phyloP scores from a whole-genome alignment of 225 moss, liverwort and hornwort species.

The Lunularia cruciata region DNA sequence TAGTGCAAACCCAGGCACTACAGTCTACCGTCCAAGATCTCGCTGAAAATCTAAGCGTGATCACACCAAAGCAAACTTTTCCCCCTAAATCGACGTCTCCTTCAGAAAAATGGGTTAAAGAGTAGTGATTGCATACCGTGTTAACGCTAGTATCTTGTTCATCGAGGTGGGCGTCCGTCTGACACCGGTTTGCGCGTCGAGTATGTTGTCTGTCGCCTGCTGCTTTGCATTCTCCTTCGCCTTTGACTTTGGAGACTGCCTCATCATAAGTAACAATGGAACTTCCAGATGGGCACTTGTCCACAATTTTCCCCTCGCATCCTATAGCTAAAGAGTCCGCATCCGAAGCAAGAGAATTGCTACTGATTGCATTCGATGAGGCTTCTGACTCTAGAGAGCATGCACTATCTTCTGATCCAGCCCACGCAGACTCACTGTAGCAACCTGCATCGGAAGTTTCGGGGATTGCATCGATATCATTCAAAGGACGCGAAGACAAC shows the following conservation, averaged over 20 bases:
- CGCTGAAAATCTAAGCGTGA: no score
- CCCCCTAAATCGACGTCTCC: no score
- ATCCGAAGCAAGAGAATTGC: constrained; percentile 30
- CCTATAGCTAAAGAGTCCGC: constrained; percentile 18
- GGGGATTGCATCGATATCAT: neutral
- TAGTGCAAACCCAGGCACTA: no score
- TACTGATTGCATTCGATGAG: constrained; percentile 31
- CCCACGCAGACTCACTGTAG: constrained; percentile 19
- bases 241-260: constrained; percentile 32
- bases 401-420: constrained; percentile 24
- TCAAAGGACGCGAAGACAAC: constrained; percentile 1
- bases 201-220: constrained; percentile 13
- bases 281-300: constrained; percentile 39
- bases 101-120: no score
- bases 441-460: constrained; percentile 5
- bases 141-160: constrained; percentile 31
- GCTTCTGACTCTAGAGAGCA: constrained; percentile 34
- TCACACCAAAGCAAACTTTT: no score
- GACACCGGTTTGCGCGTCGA: constrained; percentile 8
- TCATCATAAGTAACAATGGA: constrained; percentile 49
- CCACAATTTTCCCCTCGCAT: constrained; percentile 21
- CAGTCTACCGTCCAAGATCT: no score
- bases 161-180: constrained; percentile 5
- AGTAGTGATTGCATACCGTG: constrained; percentile 19
- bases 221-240: constrained; percentile 29